These are phyloP conservation scores for Aureobasidium sp. DNA, from an alignment of 2,329 filamentous ascomycete genomes.

Conservation along the genomic window DNA sequence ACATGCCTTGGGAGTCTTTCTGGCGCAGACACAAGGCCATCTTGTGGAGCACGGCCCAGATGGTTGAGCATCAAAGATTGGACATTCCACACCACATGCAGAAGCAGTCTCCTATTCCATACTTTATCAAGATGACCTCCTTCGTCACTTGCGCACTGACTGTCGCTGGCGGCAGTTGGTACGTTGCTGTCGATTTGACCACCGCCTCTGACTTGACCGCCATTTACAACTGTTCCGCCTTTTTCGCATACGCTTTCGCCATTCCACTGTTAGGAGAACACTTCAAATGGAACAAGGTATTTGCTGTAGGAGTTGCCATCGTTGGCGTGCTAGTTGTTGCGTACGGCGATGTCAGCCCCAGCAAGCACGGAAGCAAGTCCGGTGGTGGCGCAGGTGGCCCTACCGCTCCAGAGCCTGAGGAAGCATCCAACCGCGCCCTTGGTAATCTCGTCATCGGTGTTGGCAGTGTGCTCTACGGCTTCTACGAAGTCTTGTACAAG, in stretches of 20 bases:
- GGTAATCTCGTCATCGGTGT: conserved; percentile 89
- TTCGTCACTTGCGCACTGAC: conserved; percentile 81
- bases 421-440: conserved; percentile 59
- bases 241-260: conserved; percentile 96
- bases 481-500: conserved; percentile 98
- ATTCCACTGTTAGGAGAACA: conserved; percentile 83
- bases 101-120: conserved; percentile 51
- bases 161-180: conserved; percentile 88
- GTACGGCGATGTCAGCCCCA: conserved; percentile 61
- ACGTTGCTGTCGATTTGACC: conserved; percentile 86
- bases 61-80: conserved; percentile 75
- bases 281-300: conserved; percentile 71
- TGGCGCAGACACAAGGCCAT: conserved; percentile 65
- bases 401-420: conserved; percentile 37
- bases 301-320: conserved; percentile 82
- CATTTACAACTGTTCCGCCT: conserved; percentile 98
- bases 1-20: conserved; percentile 73
- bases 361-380: conserved; percentile 47
- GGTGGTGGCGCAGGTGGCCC: conserved; percentile 43
- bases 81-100: conserved; percentile 46
- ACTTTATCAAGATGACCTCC: conserved; percentile 70
- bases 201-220: conserved; percentile 90
- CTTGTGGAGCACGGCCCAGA: conserved; percentile 61
- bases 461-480: conserved; percentile 85
- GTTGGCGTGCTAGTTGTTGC: conserved; percentile 87